phyloP scores from a whole-genome alignment of 371 early-diverging fungal species.

The Saksenaea vasiformis region DNA sequence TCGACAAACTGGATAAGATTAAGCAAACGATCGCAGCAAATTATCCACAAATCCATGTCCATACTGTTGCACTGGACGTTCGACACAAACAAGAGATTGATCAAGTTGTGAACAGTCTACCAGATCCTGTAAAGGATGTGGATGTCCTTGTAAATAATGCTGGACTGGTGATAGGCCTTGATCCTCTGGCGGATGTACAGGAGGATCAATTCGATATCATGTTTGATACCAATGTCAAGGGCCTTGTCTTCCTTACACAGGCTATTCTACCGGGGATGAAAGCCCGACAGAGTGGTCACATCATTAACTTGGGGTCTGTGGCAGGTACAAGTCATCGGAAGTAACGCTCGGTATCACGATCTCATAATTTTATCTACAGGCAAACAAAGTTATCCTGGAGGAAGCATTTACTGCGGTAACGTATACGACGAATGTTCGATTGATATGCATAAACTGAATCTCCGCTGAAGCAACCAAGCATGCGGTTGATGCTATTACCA shows the following conservation, averaged over 20 bases:
- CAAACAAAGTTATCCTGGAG: constrained; percentile 70
- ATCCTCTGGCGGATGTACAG: constrained; percentile 66
- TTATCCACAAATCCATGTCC: constrained; percentile 63
- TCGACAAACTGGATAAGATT: constrained; percentile 66
- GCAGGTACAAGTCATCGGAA: constrained; percentile 59
- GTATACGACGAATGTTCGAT: not conserved
- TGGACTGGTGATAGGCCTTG: constrained; percentile 81
- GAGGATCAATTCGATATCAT: constrained; percentile 75
- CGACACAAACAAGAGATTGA: constrained; percentile 61
- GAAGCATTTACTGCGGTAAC: constrained; percentile 82
- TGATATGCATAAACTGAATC: not conserved
- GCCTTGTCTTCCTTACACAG: constrained; percentile 77
- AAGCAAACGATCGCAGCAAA: constrained; percentile 48
- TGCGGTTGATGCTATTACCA: constrained; percentile 85
- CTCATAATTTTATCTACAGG: constrained; percentile 8
- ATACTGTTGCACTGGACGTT: constrained; percentile 76
- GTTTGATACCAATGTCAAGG: constrained; percentile 93
- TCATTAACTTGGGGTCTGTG: constrained; percentile 89
- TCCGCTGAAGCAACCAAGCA: constrained; percentile 72
- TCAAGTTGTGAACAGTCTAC: constrained; percentile 55
- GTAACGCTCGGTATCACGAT: constrained; percentile 4
- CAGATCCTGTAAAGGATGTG: constrained; percentile 56
- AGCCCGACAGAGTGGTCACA: constrained; percentile 70
- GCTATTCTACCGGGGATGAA: constrained; percentile 87
- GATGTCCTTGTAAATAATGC: constrained; percentile 82